Percentiles rank a stretch among this genome's conserved stretches.
phyloP scores from a whole-genome alignment of 2,329 filamentous ascomycete genomes.

The Ophiobolus disseminans region DNA sequence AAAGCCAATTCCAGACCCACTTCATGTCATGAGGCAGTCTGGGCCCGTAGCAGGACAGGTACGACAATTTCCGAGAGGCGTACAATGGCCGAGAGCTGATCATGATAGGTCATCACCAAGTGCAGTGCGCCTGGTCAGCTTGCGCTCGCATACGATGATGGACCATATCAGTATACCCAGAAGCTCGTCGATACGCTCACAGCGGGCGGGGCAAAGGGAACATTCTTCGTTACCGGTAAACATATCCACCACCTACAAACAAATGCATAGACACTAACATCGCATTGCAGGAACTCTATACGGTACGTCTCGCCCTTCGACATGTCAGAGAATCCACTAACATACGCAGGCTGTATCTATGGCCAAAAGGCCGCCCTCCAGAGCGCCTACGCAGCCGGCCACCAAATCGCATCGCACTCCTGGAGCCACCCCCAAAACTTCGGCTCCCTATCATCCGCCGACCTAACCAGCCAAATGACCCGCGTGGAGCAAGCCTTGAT shows the following conservation, averaged over 20 bases:
- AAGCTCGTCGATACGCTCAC: constrained; percentile 41
- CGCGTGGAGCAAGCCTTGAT: constrained; percentile 43
- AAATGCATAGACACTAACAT: background rate
- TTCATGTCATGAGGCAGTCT: constrained; percentile 35
- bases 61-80: background rate
- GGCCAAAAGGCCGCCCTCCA: constrained; percentile 39
- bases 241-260: constrained; percentile 11
- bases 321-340: background rate
- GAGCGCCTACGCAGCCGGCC: constrained; percentile 41
- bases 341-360: constrained; percentile 43
- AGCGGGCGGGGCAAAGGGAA: constrained; percentile 42
- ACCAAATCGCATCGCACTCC: constrained; percentile 47
- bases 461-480: constrained; percentile 42
- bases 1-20: constrained; percentile 32
- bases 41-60: constrained; percentile 36
- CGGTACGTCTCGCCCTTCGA: constrained; percentile 18
- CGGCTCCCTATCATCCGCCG: constrained; percentile 36
- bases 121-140: constrained; percentile 37
- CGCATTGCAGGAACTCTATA: constrained; percentile 27
- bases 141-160: constrained; percentile 47
- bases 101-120: constrained; percentile 34
- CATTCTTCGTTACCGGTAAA: constrained; percentile 42
- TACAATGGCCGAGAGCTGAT: background rate
- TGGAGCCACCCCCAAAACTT: constrained; percentile 46
- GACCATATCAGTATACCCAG: constrained; percentile 46